Evolutionary conservation across 2,329 filamentous ascomycete genomes (phyloP), one percentile per base, ranked within the genome.

Genomic region (Fusarium clavum): DNA sequence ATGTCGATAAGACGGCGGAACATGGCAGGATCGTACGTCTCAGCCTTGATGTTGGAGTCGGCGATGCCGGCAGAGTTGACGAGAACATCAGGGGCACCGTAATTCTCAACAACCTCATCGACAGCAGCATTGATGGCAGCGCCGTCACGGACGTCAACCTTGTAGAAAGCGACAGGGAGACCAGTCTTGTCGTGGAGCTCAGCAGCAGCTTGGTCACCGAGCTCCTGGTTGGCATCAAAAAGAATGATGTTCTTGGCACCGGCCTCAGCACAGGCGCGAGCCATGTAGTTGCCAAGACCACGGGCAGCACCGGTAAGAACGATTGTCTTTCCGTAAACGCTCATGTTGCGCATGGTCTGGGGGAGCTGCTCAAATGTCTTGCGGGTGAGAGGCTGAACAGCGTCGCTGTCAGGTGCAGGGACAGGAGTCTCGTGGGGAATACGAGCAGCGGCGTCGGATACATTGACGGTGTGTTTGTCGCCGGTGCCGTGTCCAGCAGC

Each of bases 11-110:
- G 87, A 59, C 89, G 89, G 51, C 91, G 90, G 86, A 93, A 94
- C 86, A 91, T 92, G 79, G 90, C 87, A 29, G 87, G 85, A 77
- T 92, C 88, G 82, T 94, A 94, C 22, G 85, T 89, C 85, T 94
- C 92, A 52, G 91, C 92, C 80, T 92, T 91, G 83, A 94, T 92
- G 85, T 94, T 94, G 78, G 91, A 94, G 79, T 94, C 92, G 70
- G 92, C 92, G 69, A 94, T 93, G 77, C 92, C 92, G 47, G 92
- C 92, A 51, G 91, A 90, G 83, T 93, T 94, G 82, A 94, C 86
- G n/a, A 94, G 84, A 32, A 93, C 89, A 75, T 94, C 90, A 14
- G 92, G 87, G 13, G 86, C 83, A 56, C 92, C 92, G 73, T 90
- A 92, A 67, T 89, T 84, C 65, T 88, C 84, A 45, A 89, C 87